Evolutionary conservation across 2,329 filamentous ascomycete genomes (phyloP).

Genomic region (Dothideomycetidae sp.): DNA sequence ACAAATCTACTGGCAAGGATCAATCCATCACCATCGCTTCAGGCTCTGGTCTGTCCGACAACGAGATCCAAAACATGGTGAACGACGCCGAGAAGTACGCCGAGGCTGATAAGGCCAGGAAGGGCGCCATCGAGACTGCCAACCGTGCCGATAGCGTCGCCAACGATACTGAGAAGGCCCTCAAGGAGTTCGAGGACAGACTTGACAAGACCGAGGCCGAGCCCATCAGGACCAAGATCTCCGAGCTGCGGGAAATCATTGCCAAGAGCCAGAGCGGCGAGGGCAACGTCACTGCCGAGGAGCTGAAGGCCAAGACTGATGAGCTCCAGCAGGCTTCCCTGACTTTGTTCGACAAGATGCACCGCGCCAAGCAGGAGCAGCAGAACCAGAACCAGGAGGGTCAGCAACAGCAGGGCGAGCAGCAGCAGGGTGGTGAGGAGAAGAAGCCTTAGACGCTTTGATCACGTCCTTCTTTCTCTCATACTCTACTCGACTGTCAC

Average conservation of each 20-base stretch:
- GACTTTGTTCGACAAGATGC: conserved; percentile 99
- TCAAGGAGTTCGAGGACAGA: conserved; percentile 91
- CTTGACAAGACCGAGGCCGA: conserved; percentile 95
- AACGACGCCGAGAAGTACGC: conserved; percentile 95
- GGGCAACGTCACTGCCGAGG: conserved; percentile 66
- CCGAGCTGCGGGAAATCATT: conserved; percentile 63
- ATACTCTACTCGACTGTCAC: neutral
- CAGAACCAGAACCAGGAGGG: conserved; percentile 32
- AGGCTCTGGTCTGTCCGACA: conserved; percentile 87
- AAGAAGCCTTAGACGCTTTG: conserved; percentile 48
- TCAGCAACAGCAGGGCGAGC: conserved; percentile 25
- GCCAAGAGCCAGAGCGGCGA: conserved; percentile 92
- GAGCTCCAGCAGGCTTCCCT: conserved; percentile 92
- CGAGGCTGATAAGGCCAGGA: conserved; percentile 91
- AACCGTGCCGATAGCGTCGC: conserved; percentile 94
- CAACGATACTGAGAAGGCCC: conserved; percentile 95
- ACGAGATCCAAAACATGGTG: conserved; percentile 95
- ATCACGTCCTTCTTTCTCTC: neutral
- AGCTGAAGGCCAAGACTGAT: conserved; percentile 98
- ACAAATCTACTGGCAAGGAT: conserved; percentile 99
- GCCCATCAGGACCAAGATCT: conserved; percentile 92
- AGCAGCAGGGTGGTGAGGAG: conserved; percentile 42
- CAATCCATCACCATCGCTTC: conserved; percentile 98
- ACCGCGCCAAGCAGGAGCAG: conserved; percentile 66
- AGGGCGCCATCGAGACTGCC: conserved; percentile 84